These are phyloP conservation scores for Metschnikowia chrysomelidarum DNA, from an alignment of 805 yeast species.

Conservation along the genomic window DNA sequence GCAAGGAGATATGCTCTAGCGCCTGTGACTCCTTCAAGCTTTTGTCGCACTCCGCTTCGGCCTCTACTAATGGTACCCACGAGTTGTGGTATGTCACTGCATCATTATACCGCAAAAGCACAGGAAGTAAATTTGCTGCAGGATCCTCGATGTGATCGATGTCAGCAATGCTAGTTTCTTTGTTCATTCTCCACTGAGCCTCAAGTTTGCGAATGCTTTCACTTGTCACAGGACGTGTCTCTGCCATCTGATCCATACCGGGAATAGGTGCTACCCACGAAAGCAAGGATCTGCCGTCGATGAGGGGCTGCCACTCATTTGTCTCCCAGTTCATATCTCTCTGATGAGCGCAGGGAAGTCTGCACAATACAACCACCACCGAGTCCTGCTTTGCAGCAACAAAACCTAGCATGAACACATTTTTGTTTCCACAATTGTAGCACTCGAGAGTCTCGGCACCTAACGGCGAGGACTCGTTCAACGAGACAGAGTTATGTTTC, in stretches of 20 bases:
- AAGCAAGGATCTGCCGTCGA: slow-evolving; percentile 73
- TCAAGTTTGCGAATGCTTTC: slow-evolving; percentile 72
- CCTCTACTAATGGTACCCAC: slow-evolving; percentile 77
- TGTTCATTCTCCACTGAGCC: slow-evolving; percentile 74
- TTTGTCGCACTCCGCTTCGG: slow-evolving; percentile 80
- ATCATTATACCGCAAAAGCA: slow-evolving; percentile 73
- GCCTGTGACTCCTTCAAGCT: slow-evolving; percentile 74
- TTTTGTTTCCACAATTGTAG: slow-evolving; percentile 82
- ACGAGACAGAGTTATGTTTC: slow-evolving; percentile 67
- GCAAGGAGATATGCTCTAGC: slow-evolving; percentile 65
- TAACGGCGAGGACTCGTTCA: slow-evolving; percentile 76
- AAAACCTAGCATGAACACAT: slow-evolving; percentile 77
- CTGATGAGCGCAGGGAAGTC: slow-evolving; percentile 81
- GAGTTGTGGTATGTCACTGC: slow-evolving; percentile 83
- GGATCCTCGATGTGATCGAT: slow-evolving; percentile 45
- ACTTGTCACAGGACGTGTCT: slow-evolving; percentile 54
- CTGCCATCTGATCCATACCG: slow-evolving; percentile 56
- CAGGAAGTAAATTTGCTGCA: slow-evolving; percentile 56
- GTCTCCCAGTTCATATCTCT: slow-evolving; percentile 85
- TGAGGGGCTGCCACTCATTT: slow-evolving; percentile 80
- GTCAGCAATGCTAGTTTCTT: slow-evolving; percentile 70
- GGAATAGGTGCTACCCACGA: slow-evolving; percentile 82
- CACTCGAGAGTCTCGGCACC: slow-evolving; percentile 90
- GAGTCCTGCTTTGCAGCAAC: slow-evolving; percentile 85
- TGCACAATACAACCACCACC: slow-evolving; percentile 81